Conservation (phyloP, 768 basidiomycete species). For the Glaciozyma martinii region DNA sequence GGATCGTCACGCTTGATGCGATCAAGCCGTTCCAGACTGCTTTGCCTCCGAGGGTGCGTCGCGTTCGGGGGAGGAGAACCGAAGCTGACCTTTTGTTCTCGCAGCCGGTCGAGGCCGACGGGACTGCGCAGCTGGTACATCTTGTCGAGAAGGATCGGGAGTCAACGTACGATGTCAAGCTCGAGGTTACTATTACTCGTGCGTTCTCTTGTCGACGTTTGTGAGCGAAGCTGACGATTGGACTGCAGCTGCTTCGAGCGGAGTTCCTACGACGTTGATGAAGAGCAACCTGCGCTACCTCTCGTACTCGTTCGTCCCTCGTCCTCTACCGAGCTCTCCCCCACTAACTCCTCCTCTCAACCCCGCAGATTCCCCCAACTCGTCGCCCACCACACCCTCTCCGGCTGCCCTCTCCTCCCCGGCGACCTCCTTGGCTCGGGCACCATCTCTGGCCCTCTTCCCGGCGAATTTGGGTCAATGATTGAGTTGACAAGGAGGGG, state of each 20-base stretch:
- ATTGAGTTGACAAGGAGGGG: too few relatives aligned
- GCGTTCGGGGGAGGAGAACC: not conserved
- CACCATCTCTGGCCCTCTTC: constrained; percentile 25
- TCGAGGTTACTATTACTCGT: not conserved
- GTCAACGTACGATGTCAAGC: constrained; percentile 5
- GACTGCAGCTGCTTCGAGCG: not conserved
- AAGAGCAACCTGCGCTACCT: not conserved
- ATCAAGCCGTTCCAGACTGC: constrained; percentile 24
- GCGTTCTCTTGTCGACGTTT: too few relatives aligned
- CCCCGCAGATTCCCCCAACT: constrained; percentile 26
- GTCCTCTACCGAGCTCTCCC: not conserved
- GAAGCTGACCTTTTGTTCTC: not conserved
- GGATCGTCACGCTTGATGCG: constrained; percentile 29
- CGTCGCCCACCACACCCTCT: constrained; percentile 28
- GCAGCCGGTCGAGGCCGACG: not conserved
- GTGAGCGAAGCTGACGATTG: not conserved
- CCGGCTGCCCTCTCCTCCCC: constrained; percentile 20
- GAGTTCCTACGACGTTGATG: not conserved
- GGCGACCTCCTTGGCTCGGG: constrained; percentile 34
- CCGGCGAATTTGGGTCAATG: too few relatives aligned
- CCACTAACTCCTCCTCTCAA: not conserved
- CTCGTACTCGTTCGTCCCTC: not conserved
- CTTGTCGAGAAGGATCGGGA: not conserved
- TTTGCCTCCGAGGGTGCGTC: not conserved
- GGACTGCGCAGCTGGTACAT: too few relatives aligned